These are phyloP conservation scores for Moelleriella libera DNA, from an alignment of 2,329 filamentous ascomycete species.

Conservation along the genomic window DNA sequence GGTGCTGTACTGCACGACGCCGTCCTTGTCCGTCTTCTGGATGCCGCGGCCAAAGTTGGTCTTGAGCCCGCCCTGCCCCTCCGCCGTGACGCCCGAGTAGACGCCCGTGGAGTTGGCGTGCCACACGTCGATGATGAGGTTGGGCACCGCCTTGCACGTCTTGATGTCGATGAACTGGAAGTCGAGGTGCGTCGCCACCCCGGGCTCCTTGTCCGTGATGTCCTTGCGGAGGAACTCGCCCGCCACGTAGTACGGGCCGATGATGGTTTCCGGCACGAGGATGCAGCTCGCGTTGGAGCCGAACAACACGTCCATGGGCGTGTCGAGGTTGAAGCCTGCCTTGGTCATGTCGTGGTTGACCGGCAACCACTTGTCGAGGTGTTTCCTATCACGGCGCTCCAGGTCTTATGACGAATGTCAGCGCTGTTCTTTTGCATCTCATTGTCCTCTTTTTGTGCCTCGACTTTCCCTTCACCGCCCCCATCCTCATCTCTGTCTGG, in stretches of 20 bases:
- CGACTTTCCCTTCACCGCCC: too few relatives aligned
- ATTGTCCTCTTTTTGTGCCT: too few relatives aligned
- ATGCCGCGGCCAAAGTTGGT: slow-evolving; percentile 24
- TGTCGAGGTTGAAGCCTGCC: slow-evolving; percentile 1
- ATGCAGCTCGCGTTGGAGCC: slow-evolving; percentile 6
- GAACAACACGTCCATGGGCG: slow-evolving; percentile 4
- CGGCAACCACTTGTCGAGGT: slow-evolving; percentile 2
- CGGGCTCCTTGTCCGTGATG: slow-evolving; percentile 23
- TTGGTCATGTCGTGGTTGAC: slow-evolving; percentile 3
- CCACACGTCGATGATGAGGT: slow-evolving; percentile 28
- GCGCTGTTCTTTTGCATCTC: too few relatives aligned
- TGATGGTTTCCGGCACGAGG: slow-evolving; percentile 6
- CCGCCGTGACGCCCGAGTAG: slow-evolving; percentile 24
- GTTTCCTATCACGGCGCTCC: too few relatives aligned
- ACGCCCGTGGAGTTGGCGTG: slow-evolving; percentile 30
- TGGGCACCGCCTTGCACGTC: slow-evolving; percentile 23
- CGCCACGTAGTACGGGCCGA: slow-evolving; percentile 14
- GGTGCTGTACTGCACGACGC: slow-evolving; percentile 25
- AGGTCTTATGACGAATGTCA: too few relatives aligned
- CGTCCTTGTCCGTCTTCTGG: slow-evolving; percentile 22
- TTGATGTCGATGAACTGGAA: slow-evolving; percentile 27
- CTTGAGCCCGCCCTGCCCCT: slow-evolving; percentile 20
- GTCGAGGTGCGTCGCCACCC: slow-evolving; percentile 25
- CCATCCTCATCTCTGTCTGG: too few relatives aligned
- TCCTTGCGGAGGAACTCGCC: slow-evolving; percentile 23